Percentiles rank a stretch among this genome's conserved stretches.
Conservation (phyloP, 2,329 filamentous ascomycete genomes). For the Penicillium sp. region DNA sequence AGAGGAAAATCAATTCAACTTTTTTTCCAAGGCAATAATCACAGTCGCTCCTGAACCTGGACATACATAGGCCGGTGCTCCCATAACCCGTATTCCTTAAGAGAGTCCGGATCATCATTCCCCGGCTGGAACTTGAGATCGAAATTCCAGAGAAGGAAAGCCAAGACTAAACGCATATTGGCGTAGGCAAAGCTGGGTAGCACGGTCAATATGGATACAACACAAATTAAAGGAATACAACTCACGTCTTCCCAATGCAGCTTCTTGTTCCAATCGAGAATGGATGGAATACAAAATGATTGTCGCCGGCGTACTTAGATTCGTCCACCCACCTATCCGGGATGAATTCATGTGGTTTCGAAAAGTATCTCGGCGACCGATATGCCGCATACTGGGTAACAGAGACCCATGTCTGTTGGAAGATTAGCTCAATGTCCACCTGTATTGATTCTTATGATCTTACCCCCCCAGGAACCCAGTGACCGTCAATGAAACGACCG, state of each 20-base stretch:
- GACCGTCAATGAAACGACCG: constrained; percentile 5
- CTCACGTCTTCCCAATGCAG: constrained; percentile 10
- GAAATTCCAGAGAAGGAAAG: constrained; percentile 12
- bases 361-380: constrained; percentile 4
- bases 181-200: constrained; percentile 5
- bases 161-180: constrained; percentile 5
- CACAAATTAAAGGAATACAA: not conserved
- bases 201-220: not conserved
- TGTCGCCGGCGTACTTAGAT: constrained; percentile 6
- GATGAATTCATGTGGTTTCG: constrained; percentile 5
- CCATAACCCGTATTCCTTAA: constrained; percentile 9
- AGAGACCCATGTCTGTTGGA: constrained; percentile 11
- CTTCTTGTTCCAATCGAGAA: constrained; percentile 12
- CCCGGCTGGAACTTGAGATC: constrained; percentile 6
- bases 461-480: constrained; percentile 7
- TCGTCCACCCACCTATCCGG: constrained; percentile 11
- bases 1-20: too few relatives aligned
- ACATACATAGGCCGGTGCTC: too few relatives aligned
- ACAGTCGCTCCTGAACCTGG: too few relatives aligned
- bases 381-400: constrained; percentile 5
- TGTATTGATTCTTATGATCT: not conserved
- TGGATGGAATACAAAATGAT: constrained; percentile 3
- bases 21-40: too few relatives aligned
- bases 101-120: constrained; percentile 7
- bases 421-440: not conserved